phyloP scores from a whole-genome alignment of 1,284 basidiomycete genomes.

The Microbotryomycetes sp. region DNA sequence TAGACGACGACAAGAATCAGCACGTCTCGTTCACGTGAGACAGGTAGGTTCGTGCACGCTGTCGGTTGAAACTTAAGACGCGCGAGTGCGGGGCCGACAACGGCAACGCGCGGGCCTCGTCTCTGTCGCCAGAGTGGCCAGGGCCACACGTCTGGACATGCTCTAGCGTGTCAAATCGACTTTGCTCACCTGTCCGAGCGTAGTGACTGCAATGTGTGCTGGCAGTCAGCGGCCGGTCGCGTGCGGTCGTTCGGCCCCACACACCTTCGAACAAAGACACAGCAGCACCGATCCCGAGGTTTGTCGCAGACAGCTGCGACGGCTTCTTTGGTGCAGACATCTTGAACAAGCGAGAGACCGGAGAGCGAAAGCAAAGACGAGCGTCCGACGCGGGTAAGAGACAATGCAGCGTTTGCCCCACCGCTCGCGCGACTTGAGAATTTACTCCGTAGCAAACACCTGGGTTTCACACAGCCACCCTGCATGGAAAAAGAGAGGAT shows the following conservation, averaged over 20 bases:
- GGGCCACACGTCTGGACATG: background rate
- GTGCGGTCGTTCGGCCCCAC: background rate
- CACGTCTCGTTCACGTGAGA: background rate
- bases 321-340: background rate
- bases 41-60: too few species aligned
- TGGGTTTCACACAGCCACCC: too few species aligned
- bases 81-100: constrained; percentile 1
- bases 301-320: background rate
- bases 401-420: too few species aligned
- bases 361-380: too few species aligned
- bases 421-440: too few species aligned
- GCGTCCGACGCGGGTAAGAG: too few species aligned
- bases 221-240: background rate
- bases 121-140: background rate
- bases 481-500: too few species aligned
- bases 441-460: too few species aligned
- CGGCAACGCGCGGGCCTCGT: background rate
- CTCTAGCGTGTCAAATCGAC: background rate
- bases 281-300: constrained; percentile 19
- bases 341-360: background rate
- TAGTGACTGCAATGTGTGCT: background rate
- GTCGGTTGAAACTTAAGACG: too few species aligned
- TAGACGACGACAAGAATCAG: background rate
- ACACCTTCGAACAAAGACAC: constrained; percentile 19
- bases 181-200: background rate